Evolutionary conservation across 2,329 filamentous ascomycete genomes (phyloP), one percentile per base, ranked within the genome.

Genomic region (Phialophora tarda): DNA sequence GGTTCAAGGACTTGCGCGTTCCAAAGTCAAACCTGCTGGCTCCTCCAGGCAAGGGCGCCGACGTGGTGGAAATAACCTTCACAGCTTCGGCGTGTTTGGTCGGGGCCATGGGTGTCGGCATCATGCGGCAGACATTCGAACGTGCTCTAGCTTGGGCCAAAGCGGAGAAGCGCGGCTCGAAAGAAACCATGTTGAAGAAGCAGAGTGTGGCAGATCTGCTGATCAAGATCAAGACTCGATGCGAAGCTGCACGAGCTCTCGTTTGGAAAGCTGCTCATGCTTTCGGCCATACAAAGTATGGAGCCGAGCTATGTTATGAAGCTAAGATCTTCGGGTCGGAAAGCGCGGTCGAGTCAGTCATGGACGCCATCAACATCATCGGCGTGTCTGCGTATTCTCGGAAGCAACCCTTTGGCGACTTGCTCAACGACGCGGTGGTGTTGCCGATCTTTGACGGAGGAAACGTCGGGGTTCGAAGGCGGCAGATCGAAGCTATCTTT

Each of bases 41-140:
- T 21, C 69, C 75, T 1, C 81, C 81, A 0, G 82, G 81, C 1
- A 72, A 77, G 32, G 84, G 80, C 2, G 80, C 79, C 0, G 70
- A 77, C 11, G 67, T 85, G 2, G 79, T 83, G 0, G 78, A 79
- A 17, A 71, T 73, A 23, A 76, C 80, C 0, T 84, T 86, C 62
- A 81, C 81, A 3, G 74, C 73, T 12, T 77, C 76, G 2, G 84
- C 83, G 1, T 80, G 81, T 1, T 75, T 87, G 0, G 84, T 86
- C 0, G 84, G 83, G 1, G 84, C 84, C 2, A 86, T 87, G 81
- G 78, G 78, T 10, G 82, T 84, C 0, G 83, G 83, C 1, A 75
- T 86, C 48, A 84, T 85, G 82, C 79, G 84, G 0, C 79, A 81
- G 0, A 79, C 81, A 0, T 87, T 86, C 68, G 83, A 85, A 14